Evolutionary conservation across 768 basidiomycete genomes (phyloP).

Genomic region (Chiua virens): DNA sequence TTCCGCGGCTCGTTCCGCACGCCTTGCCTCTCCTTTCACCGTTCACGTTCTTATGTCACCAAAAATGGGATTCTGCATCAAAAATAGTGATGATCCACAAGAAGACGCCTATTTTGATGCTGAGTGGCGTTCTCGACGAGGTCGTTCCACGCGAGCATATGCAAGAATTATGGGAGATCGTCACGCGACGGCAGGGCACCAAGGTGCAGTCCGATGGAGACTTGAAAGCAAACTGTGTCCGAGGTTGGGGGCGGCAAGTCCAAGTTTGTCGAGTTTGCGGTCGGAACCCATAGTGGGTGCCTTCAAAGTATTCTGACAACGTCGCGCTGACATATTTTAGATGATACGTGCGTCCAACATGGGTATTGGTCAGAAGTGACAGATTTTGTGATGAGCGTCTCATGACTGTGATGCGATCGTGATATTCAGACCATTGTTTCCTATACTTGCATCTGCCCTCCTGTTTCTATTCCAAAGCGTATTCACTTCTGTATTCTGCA

Average conservation of each 20-base stretch:
- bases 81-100: conserved; percentile 63
- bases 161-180: conserved; percentile 65
- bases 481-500: neutral
- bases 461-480: neutral
- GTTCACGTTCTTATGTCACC: conserved; percentile 77
- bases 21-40: conserved; percentile 73
- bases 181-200: conserved; percentile 47
- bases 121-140: conserved; percentile 65
- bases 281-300: conserved; percentile 55
- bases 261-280: conserved; percentile 54
- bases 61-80: conserved; percentile 82
- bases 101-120: conserved; percentile 73
- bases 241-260: conserved; percentile 54
- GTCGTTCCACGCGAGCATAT: conserved; percentile 57
- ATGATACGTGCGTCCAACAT: conserved; percentile 55
- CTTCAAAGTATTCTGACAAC: neutral
- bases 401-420: conserved; percentile 7
- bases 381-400: conserved; percentile 43
- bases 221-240: conserved; percentile 36
- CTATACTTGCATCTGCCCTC: neutral
- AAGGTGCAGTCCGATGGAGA: conserved; percentile 17
- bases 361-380: conserved; percentile 55
- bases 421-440: neutral
- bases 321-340: conserved; percentile 23
- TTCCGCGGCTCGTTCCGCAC: conserved; percentile 79